Evolutionary conservation across 495 filamentous ascomycete species (phyloP).

Genomic region (Penicillium malachiteum): DNA sequence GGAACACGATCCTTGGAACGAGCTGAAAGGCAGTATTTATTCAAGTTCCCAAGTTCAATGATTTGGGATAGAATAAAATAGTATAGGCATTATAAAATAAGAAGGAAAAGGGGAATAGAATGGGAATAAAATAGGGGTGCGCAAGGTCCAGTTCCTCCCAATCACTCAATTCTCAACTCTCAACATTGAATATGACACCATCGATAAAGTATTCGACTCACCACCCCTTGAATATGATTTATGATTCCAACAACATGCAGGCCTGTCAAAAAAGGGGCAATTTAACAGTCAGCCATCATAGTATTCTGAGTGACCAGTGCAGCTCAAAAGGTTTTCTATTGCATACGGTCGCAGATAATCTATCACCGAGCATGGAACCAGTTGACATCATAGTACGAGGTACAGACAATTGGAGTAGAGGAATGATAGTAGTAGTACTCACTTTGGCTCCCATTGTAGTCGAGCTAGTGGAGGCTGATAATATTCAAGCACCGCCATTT

Average conservation of each 20-base stretch:
- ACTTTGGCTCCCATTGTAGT: constrained; percentile 41
- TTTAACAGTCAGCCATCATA: neutral
- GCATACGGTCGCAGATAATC: constrained; percentile 15
- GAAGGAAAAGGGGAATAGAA: neutral
- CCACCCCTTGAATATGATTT: constrained; percentile 23
- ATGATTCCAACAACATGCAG: constrained; percentile 19
- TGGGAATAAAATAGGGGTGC: constrained; percentile 24
- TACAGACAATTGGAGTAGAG: too few species aligned
- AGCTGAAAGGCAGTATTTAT: neutral
- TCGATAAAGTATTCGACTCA: constrained; percentile 32
- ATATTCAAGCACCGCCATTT: constrained; percentile 14
- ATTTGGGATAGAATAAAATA: neutral
- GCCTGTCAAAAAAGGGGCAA: constrained; percentile 7
- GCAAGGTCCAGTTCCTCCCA: constrained; percentile 1
- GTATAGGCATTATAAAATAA: neutral
- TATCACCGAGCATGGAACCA: neutral
- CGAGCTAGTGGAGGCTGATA: constrained; percentile 28
- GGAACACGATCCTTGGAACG: neutral
- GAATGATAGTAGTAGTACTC: constrained; percentile 11
- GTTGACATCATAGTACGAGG: too few species aligned
- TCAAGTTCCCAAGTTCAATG: neutral
- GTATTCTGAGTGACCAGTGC: neutral
- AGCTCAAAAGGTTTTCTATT: neutral
- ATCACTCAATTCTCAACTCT: too few species aligned
- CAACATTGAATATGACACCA: constrained; percentile 24